A percentile compares a stretch with the other conserved stretches of the same genome.
phyloP scores from a whole-genome alignment of 441 rosid genomes.

The Cnidoscolus chayamansa region DNA sequence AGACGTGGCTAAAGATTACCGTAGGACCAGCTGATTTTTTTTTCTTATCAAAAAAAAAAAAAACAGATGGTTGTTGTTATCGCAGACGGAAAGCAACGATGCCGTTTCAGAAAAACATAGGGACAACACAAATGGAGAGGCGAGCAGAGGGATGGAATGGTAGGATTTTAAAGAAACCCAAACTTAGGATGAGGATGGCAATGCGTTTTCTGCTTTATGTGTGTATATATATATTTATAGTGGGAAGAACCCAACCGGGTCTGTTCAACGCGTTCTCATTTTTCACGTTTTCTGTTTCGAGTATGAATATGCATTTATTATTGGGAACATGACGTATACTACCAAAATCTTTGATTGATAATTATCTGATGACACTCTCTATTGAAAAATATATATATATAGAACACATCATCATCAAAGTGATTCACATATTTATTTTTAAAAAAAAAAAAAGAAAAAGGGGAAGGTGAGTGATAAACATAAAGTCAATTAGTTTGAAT shows the following conservation, averaged over 20 bases:
- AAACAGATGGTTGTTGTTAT: neutral
- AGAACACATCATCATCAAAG: no score
- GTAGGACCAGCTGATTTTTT: constrained; percentile 35
- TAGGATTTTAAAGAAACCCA: no score
- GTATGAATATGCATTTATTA: neutral
- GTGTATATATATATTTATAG: neutral
- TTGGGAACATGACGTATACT: neutral
- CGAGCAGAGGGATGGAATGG: no score
- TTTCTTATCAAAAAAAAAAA: neutral
- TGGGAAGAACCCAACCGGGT: no score
- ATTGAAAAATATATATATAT: no score
- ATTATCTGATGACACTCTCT: no score
- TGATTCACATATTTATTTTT: no score
- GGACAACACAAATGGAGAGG: neutral
- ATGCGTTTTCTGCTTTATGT: neutral
- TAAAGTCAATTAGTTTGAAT: no score
- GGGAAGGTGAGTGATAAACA: no score
- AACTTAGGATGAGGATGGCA: no score
- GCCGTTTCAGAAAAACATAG: neutral
- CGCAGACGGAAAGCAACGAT: neutral
- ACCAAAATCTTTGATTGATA: neutral
- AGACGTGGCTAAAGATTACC: constrained; percentile 36
- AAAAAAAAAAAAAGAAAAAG: no score
- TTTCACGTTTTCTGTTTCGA: constrained; percentile 18
- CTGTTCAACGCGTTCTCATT: constrained; percentile 24